Base-by-base conservation (phyloP, 2,329 filamentous ascomycete genomes). In the Elsinoe australis region DNA sequence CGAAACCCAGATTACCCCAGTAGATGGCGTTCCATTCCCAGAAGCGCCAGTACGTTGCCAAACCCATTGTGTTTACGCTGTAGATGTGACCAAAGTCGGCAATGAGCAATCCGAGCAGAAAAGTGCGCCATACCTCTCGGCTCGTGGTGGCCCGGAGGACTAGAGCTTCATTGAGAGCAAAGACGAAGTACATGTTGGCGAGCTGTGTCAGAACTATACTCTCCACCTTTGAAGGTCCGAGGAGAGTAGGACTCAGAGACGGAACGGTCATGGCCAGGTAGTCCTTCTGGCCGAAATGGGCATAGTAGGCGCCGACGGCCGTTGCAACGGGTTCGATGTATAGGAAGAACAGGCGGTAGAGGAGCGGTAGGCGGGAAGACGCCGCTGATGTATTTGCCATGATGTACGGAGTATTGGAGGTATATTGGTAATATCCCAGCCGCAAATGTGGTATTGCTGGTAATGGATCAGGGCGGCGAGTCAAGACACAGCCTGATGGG, bases 31-130 rank as follows among this genome's bases (percentile, higher is more conserved):
- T 64, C 63, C 63, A 66, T 5, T 56, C 51, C 58, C 59, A 59
- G 51, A 65, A 54, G 34, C 57, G 46, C 55, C 59, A 62, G 54
- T 66, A 62, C 44, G 86, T 69, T 6, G 67, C 65, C 9, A 61
- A 54, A 0, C 84, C 85, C 22, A 83, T 68, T 21, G 68, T 68
- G 28, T 70, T 67, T 51, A 88, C 73, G 28, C 79, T 79, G 64
- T 80, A 85, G 49, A 89, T 66, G 63, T 89, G 85, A 3, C 85
- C 85, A 26, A 87, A 62, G 63, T 90, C 85, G n/a, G 83, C 85
- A 12, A 89, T 62, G 24, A 89, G 71, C 51, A 89, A 67, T 29
- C 75, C 80, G 36, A 82, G 66, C 3, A 89, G 68, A 19, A 89
- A 71, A 1, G 76, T 71, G 54, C 69, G 73, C 85, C 85, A 90